Conservation (phyloP, 805 yeast genomes). For the Wickerhamiella sorbophila region DNA sequence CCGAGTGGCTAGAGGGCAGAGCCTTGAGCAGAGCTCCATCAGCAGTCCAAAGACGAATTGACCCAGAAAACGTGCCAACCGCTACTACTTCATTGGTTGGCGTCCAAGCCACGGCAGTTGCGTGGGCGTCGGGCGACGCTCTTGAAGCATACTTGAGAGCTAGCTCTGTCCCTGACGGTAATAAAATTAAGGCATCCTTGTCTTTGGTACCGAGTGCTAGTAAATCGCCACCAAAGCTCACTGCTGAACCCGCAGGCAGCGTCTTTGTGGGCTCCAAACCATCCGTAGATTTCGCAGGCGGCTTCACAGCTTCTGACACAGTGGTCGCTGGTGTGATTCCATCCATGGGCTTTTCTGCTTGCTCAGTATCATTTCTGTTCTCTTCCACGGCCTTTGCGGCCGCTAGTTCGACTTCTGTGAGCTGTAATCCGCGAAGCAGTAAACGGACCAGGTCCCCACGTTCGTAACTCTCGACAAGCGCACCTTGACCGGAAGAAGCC, state of each 20-base stretch:
- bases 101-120: conserved; percentile 9
- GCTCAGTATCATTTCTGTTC: conserved; percentile 5
- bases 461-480: conserved; percentile 41
- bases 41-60: conserved; percentile 61
- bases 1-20: conserved; percentile 31
- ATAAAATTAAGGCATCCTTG: not conserved
- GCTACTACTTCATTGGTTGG: conserved; percentile 30
- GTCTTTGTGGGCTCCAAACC: not conserved
- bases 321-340: not conserved
- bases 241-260: not conserved
- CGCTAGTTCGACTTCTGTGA: conserved; percentile 45
- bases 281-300: not conserved
- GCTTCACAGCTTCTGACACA: not conserved
- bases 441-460: conserved; percentile 69
- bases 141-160: not conserved
- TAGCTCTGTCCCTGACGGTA: not conserved
- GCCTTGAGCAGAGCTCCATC: conserved; percentile 52
- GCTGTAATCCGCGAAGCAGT: conserved; percentile 75
- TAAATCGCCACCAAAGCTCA: not conserved
- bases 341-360: not conserved
- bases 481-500: conserved; percentile 28
- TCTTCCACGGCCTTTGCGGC: conserved; percentile 28
- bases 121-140: conserved; percentile 1
- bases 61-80: conserved; percentile 58
- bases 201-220: conserved; percentile 11